These are phyloP conservation scores for Polytrichum formosum DNA, from an alignment of 225 moss, liverwort and hornwort genomes.

Conservation along the genomic window DNA sequence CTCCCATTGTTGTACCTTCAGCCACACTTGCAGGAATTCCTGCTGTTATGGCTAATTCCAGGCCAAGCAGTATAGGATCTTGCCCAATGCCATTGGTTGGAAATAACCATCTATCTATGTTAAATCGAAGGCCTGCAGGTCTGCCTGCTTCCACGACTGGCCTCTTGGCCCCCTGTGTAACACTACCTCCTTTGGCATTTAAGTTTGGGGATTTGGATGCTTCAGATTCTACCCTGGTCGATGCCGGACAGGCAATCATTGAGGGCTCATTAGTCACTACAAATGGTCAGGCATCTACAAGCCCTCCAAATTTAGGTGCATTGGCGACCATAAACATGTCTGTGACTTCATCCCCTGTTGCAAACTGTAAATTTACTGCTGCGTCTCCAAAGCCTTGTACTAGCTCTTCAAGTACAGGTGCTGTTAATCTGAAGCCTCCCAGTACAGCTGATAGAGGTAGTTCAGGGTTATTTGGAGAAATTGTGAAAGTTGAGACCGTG, in stretches of 20 bases:
- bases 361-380: conserved; percentile 39
- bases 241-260: conserved; percentile 27
- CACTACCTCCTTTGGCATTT: conserved; percentile 47
- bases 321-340: conserved; percentile 28
- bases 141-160: conserved; percentile 42
- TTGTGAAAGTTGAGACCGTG: conserved; percentile 53
- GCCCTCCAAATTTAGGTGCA: conserved; percentile 22
- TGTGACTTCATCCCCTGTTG: conserved; percentile 27
- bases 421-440: conserved; percentile 62
- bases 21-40: conserved; percentile 36
- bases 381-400: conserved; percentile 48
- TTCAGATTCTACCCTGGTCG: conserved; percentile 42
- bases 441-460: conserved; percentile 51
- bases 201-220: conserved; percentile 95
- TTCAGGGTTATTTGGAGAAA: conserved; percentile 54
- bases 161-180: conserved; percentile 42
- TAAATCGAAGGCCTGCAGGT: conserved; percentile 54
- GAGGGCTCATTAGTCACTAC: conserved; percentile 29
- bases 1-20: conserved; percentile 19
- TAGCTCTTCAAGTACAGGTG: conserved; percentile 49
- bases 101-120: conserved; percentile 23
- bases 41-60: conserved; percentile 28
- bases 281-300: conserved; percentile 46
- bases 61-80: conserved; percentile 16
- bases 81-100: conserved; percentile 35